Evolutionary conservation across 257 asterid species (phyloP), one percentile per base, ranked within the genome.

Genomic region (Penstemon newberryi): DNA sequence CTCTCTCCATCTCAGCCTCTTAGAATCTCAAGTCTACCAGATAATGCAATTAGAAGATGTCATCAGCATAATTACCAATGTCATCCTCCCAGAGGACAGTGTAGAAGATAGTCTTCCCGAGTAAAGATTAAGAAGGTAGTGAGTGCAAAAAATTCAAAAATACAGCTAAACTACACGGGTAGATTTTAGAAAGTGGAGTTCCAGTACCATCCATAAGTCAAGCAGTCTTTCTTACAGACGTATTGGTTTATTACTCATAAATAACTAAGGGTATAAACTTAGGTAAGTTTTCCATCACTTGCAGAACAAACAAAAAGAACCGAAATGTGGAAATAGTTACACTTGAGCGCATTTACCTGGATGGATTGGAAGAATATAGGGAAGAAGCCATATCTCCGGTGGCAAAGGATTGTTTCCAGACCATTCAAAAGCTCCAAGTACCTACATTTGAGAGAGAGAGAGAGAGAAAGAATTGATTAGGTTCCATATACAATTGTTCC

Each of bases 341-440:
- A 56, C 18, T 41, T 5, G 19, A 38, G 65, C 40, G 52, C 50
- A 58, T 18, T 83, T 74, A 94, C 99, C 99, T 82, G 99, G 99
- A 83, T 94, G 99, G 69, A 94, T 18, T 40, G 99, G 99, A 74
- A 94, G 79, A 51, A 76, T 18, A 74, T 91, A 91, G 4, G 97
- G 97, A 72, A 89, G 83, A 83, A 89, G 84, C 99, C 99, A 94
- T 54, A 86, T 91, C 85, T 94, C 99, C 46, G 99, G 99, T 42
- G 99, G 99, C 78, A 94, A 76, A 36, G 99, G 99, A 84, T 94
- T 94, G 80, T 94, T 94, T 72, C 99, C 99, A 71, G 95, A 86
- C 99, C 99, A 94, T 70, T 91, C 99, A 80, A 81, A 94, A 67
- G 65, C 95, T 70, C 99, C 99, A 73, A 94, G 96, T 61, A 94